Base-by-base conservation (phyloP, 192 early-diverging fungal species). In the Thamnidium elegans region DNA sequence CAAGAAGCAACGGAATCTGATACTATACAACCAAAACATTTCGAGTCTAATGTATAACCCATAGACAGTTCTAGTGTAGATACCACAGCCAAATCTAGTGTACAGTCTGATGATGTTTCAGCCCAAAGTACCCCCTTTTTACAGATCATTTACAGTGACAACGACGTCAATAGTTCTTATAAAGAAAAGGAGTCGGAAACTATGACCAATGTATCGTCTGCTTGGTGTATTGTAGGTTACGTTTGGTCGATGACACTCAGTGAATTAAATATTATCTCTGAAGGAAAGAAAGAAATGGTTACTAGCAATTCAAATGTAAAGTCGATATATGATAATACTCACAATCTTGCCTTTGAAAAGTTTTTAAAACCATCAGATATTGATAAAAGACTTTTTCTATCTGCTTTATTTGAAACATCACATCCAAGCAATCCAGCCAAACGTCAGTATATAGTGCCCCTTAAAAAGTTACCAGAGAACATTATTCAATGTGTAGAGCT, bases 231-330 rank as follows among this genome's bases (percentile, higher is more conserved):
- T 13, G 20, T 60, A 60, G 43, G 58, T 21, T 60, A 60, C 14
- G 23, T 47, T 15, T 60, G 44, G 58, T 21, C 58, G 20, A 60
- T 60, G 58, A 31, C 58, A 15, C 58, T 60, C 17, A 30, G 58
- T 21, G 58, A 60, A 30, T 30, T 60, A 31, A 60, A 60, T 47
- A 60, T 60, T 47, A 60, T 60, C 42, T 60, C 58, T 2, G 13
- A 21, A 21, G 58, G 58, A 47, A 60, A 60, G 58, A 60, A 60
- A 47, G 58, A 60, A 60, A 60, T 60, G 58, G 23, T 30, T 60
- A 60, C 58, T 23, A 47, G 17, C 58, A 60, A 60, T 21, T 19
- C 15, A 47, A 47, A 47, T 31, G 23, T 60, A 15, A 60, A 60
- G 58, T 47, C 58, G 20, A 31, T 60, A 30, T 60, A 60, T 60